These are phyloP conservation scores for Aureobasidium sp. DNA, from an alignment of 2,329 filamentous ascomycete species.

Conservation along the genomic window DNA sequence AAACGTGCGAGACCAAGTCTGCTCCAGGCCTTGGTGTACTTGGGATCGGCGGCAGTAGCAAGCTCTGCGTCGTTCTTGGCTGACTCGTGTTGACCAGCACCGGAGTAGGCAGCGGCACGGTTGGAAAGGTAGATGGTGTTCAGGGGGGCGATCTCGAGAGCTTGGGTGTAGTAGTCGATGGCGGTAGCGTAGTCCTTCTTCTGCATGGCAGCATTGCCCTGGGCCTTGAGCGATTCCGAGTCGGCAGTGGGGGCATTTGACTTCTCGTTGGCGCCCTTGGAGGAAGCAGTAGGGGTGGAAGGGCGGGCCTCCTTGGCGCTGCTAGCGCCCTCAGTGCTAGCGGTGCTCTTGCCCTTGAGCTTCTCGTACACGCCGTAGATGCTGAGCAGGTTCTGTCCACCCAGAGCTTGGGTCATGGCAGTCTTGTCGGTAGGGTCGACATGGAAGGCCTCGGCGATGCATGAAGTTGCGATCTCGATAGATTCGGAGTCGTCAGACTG, in stretches of 20 bases:
- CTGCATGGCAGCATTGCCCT: constrained; percentile 92
- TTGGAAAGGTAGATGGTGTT: constrained; percentile 98
- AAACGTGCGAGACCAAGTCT: constrained; percentile 85
- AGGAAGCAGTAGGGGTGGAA: constrained; percentile 29
- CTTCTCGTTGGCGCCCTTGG: constrained; percentile 38
- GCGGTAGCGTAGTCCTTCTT: constrained; percentile 81
- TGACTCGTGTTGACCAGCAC: constrained; percentile 72
- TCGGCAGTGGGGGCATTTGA: constrained; percentile 54
- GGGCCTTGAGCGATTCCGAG: constrained; percentile 80
- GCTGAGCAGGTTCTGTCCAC: constrained; percentile 76
- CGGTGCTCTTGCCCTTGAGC: constrained; percentile 61
- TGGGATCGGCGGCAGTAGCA: constrained; percentile 78
- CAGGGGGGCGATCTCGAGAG: constrained; percentile 68
- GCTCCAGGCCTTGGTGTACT: constrained; percentile 97
- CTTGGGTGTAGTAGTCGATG: constrained; percentile 82
- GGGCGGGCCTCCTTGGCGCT: constrained; percentile 28
- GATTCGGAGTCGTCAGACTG: constrained; percentile 83
- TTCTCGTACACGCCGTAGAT: constrained; percentile 98
- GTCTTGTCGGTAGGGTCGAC: constrained; percentile 74
- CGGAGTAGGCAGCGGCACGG: constrained; percentile 88
- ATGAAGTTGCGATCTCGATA: constrained; percentile 88
- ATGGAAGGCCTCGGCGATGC: constrained; percentile 92
- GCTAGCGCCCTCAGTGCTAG: constrained; percentile 37
- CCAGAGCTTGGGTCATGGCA: constrained; percentile 69
- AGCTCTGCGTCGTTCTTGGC: constrained; percentile 85